Conservation (phyloP, 306 rosid genomes). For the Cucurbita ficifolia region DNA sequence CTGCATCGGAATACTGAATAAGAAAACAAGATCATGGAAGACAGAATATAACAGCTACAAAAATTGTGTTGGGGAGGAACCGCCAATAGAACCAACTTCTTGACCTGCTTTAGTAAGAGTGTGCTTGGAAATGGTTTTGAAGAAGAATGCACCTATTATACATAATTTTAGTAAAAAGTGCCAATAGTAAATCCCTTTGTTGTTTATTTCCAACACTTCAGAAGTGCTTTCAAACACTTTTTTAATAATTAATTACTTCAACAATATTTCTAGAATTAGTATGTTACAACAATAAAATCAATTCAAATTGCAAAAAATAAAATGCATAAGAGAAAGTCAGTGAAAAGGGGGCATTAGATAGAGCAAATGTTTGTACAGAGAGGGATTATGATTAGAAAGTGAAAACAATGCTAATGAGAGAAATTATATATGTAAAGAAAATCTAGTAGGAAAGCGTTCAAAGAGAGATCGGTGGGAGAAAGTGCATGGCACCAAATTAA, state of each 20-base stretch:
- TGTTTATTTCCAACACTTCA: neutral
- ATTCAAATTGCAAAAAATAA: no score
- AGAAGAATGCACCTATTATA: neutral
- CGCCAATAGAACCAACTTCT: neutral
- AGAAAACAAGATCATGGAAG: neutral
- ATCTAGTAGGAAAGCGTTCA: neutral
- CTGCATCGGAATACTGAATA: neutral
- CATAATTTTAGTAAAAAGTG: neutral
- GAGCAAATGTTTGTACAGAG: neutral
- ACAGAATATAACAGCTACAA: neutral
- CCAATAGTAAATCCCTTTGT: neutral
- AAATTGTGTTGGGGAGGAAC: neutral
- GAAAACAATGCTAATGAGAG: neutral
- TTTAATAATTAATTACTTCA: neutral
- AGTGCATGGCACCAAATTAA: neutral
- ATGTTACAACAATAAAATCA: no score
- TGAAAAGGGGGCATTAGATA: neutral
- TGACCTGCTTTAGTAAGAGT: neutral
- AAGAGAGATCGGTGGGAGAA: neutral
- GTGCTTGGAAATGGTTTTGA: neutral
- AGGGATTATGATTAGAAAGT: neutral
- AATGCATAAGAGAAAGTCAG: no score
- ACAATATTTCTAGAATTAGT: neutral
- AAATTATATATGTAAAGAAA: neutral
- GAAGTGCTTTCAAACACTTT: neutral